Base-by-base conservation (phyloP, 2,329 filamentous ascomycete genomes). In the Penicillium sp. region DNA sequence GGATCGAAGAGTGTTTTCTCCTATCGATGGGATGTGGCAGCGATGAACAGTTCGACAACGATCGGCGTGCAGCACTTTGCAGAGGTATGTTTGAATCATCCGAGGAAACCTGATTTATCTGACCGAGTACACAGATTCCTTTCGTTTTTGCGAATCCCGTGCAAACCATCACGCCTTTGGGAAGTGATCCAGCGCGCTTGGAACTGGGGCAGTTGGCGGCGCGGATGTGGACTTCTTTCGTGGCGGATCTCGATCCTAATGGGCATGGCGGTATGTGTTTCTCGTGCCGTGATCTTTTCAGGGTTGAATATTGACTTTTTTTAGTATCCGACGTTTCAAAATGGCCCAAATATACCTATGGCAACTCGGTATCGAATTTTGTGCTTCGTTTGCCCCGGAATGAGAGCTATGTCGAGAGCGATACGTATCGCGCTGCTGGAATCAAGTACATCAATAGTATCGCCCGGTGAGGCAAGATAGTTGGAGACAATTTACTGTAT, bases 161-260 rank as follows among this genome's bases (percentile, higher is more conserved):
- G 11, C 68, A 71, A 13, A 59, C 56, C 11, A 60, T 70, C n/a
- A 71, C 67, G 2, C 38, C 59, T 3, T 49, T 71, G 2, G 67
- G 66, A 22, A 54, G 54, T 24, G 65, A 68, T 18, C 65, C 63
- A 29, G 52, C 49, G 3, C 65, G 67, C 4, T 44, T 71, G 6
- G 58, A 63, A 8, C 56, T 71, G 13, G 68, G 60, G 7, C 64
- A 70, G 40, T 51, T 69, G 54, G 67, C 64, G 0, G 68, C 67
- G n/a, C 57, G 60, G 4, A 71, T 71, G 67, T 70, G 68, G 68
- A 66, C 67, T 9, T 67, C 68, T 3, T 70, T 71, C 46, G 67
- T 63, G 32, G 48, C 58, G 21, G 60, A 67, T 47, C 43, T 71
- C 34, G 52, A 68, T 55, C 68, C 68, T 1, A 70, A 71, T 57